Evolutionary conservation across 176 grass and related monocot genomes (phyloP).

Genomic region (Avena insularis): DNA sequence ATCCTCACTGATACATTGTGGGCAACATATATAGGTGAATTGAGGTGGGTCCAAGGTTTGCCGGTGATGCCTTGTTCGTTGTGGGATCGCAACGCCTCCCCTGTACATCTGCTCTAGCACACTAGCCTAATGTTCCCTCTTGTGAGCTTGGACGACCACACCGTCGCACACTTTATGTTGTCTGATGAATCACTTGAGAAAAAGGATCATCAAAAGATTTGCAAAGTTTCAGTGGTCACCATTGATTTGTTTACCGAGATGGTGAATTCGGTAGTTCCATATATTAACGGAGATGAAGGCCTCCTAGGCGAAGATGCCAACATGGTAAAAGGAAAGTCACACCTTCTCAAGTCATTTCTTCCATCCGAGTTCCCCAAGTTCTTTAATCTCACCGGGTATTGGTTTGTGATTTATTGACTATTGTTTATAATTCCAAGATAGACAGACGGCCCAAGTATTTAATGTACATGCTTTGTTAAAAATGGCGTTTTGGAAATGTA

Average conservation of each 20-base stretch:
- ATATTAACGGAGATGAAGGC: constrained; percentile 13
- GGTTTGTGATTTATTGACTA: background rate
- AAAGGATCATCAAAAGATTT: background rate
- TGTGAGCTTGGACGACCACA: background rate
- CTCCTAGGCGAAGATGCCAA: background rate
- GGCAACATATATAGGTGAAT: background rate
- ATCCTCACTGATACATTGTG: background rate
- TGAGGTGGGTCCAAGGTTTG: background rate
- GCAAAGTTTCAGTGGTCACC: background rate
- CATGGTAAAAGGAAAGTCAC: background rate
- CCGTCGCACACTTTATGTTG: too few relatives aligned
- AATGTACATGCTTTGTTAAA: too few relatives aligned
- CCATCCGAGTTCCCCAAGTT: background rate
- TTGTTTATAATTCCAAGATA: too few relatives aligned
- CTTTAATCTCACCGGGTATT: background rate
- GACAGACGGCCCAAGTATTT: too few relatives aligned
- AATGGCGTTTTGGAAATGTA: too few relatives aligned
- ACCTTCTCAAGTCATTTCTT: constrained; percentile 5
- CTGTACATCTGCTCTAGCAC: background rate
- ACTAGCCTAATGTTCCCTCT: background rate
- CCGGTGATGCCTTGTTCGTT: background rate
- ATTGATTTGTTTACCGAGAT: background rate
- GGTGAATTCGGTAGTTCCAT: background rate
- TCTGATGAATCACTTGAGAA: background rate
- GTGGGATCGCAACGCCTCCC: background rate